Evolutionary conservation across 192 early-diverging fungal genomes (phyloP).

Genomic region (Diversispora eburnea): DNA sequence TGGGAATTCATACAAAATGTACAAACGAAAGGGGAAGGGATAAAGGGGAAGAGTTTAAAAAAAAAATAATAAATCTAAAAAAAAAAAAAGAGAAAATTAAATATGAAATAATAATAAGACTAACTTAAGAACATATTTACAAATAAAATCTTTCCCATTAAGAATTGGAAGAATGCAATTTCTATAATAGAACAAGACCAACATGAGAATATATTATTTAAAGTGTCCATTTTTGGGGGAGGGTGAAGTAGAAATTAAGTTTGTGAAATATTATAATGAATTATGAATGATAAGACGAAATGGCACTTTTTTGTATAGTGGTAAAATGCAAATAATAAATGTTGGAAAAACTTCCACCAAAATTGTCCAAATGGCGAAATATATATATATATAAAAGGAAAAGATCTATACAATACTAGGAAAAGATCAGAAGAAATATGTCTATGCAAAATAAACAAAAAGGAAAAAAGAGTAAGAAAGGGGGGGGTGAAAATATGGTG

Average conservation of each 20-base stretch:
- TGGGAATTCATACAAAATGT: conserved; percentile 15
- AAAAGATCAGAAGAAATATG: conserved; percentile 33
- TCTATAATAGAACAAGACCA: background rate
- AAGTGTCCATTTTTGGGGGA: background rate
- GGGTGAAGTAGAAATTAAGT: background rate
- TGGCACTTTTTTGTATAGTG: background rate
- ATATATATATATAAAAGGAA: too few species aligned
- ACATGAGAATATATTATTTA: background rate
- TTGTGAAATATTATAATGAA: background rate
- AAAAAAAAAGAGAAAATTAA: conserved; percentile 1
- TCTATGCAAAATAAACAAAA: conserved; percentile 38
- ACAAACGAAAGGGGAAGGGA: conserved; percentile 29
- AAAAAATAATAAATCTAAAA: conserved; percentile 8
- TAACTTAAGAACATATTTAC: conserved; percentile 16
- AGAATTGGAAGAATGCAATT: too few species aligned
- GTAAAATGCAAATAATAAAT: conserved; percentile 29
- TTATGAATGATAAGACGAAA: background rate
- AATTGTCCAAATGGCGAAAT: too few species aligned
- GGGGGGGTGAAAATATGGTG: conserved; percentile 32
- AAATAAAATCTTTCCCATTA: conserved; percentile 13
- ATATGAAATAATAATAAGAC: background rate
- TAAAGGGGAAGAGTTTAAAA: conserved; percentile 11
- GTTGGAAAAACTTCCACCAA: background rate
- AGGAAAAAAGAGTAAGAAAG: conserved; percentile 14
- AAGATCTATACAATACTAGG: background rate